These are phyloP conservation scores for Juncus inflexus DNA, from an alignment of 176 grass and related monocot species.

Conservation along the genomic window DNA sequence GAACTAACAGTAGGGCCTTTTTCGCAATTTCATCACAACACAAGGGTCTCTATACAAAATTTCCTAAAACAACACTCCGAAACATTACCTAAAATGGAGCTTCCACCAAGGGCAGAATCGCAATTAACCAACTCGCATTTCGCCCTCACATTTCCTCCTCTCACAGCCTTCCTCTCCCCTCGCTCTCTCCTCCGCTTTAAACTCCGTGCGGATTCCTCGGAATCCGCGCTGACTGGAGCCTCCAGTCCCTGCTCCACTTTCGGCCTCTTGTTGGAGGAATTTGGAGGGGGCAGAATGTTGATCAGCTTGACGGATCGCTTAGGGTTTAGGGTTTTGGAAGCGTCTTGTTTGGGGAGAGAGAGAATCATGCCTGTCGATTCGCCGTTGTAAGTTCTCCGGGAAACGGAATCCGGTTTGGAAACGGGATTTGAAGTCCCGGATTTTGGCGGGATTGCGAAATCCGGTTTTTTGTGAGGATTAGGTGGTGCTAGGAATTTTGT, in stretches of 20 bases:
- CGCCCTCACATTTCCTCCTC: constrained; percentile 53
- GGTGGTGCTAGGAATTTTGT: constrained; percentile 42
- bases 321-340: constrained; percentile 22
- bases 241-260: constrained; percentile 59
- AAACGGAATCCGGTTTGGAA: constrained; percentile 46
- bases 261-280: constrained; percentile 41
- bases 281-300: constrained; percentile 43
- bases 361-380: constrained; percentile 35
- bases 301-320: constrained; percentile 79
- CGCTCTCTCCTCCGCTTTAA: constrained; percentile 67
- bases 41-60: too few species aligned
- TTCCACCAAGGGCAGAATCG: constrained; percentile 69
- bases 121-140: constrained; percentile 64
- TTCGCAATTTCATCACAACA: too few species aligned
- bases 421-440: constrained; percentile 34
- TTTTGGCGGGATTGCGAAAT: constrained; percentile 44
- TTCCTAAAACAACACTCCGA: too few species aligned
- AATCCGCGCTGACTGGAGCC: constrained; percentile 36
- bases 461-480: constrained; percentile 41
- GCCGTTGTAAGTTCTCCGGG: constrained; percentile 46
- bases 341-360: constrained; percentile 54
- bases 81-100: constrained; percentile 54
- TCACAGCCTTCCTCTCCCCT: constrained; percentile 43
- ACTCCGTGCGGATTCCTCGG: constrained; percentile 45
- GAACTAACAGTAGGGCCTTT: too few species aligned